phyloP scores from a whole-genome alignment of 1,139 yeast genomes.

The Zhuliangozyma parablackwelliae region DNA sequence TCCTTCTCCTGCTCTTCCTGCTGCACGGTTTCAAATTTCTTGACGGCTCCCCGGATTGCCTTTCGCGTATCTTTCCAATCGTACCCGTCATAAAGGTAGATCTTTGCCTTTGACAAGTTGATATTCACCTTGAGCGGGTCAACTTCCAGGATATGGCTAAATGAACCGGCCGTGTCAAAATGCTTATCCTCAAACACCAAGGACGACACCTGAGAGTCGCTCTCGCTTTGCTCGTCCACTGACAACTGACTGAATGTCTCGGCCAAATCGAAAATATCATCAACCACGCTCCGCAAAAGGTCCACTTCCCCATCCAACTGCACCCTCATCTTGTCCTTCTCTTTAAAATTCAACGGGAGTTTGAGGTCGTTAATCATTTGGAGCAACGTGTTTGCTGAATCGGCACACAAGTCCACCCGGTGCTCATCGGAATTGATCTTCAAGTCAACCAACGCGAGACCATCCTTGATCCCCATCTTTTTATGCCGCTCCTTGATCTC shows the following conservation, averaged over 20 bases:
- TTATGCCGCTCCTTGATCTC: slow-evolving; percentile 17
- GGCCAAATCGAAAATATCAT: slow-evolving; percentile 6
- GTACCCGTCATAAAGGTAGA: slow-evolving; percentile 81
- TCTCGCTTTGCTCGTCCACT: slow-evolving; percentile 7
- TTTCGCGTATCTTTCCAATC: slow-evolving; percentile 84
- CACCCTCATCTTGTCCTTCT: slow-evolving; percentile 52
- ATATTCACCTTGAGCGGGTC: slow-evolving; percentile 30
- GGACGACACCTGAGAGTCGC: slow-evolving; percentile 2
- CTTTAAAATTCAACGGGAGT: slow-evolving; percentile 56
- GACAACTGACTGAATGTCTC: slow-evolving; percentile 9
- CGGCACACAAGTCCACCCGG: slow-evolving; percentile 70
- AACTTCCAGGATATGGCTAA: slow-evolving; percentile 7
- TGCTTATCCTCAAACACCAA: slow-evolving; percentile 10
- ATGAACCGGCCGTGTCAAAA: slow-evolving; percentile 7
- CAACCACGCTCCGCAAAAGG: slow-evolving; percentile 47
- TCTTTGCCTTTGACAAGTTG: slow-evolving; percentile 33
- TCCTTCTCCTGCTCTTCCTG: slow-evolving; percentile 9
- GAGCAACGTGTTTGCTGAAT: slow-evolving; percentile 67
- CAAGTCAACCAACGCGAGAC: slow-evolving; percentile 33
- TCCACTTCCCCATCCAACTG: slow-evolving; percentile 33
- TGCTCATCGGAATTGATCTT: slow-evolving; percentile 48
- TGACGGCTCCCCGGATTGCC: slow-evolving; percentile 60
- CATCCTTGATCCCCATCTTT: slow-evolving; percentile 16
- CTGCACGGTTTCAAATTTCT: slow-evolving; percentile 49
- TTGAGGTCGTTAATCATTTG: slow-evolving; percentile 71